These are phyloP conservation scores for Hyphopichia pseudoburtonii DNA, from an alignment of 1,139 yeast species.

Conservation along the genomic window DNA sequence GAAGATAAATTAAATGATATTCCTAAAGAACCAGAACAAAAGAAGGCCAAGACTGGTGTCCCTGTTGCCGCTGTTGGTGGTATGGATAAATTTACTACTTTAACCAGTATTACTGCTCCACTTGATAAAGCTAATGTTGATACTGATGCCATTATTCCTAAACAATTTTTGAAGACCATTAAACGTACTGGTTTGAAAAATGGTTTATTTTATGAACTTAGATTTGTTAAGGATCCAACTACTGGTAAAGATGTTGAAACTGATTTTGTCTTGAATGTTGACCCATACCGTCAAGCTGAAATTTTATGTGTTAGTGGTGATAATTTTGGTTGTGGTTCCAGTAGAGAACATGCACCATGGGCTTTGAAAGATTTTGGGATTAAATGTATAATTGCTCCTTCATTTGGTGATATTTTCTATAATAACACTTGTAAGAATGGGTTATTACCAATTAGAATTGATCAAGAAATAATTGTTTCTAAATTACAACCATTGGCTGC, in stretches of 20 bases:
- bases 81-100: conserved; percentile 71
- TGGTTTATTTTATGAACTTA: conserved; percentile 88
- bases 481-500: conserved; percentile 80
- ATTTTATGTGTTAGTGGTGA: conserved; percentile 91
- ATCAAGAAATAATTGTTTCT: conserved; percentile 66
- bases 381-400: conserved; percentile 92
- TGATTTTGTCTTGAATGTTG: conserved; percentile 83
- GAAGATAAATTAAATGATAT: conserved; percentile 59
- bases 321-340: conserved; percentile 98
- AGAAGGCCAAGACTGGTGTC: conserved; percentile 21
- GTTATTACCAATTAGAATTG: conserved; percentile 82
- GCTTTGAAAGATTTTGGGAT: conserved; percentile 97
- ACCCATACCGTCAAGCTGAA: conserved; percentile 77
- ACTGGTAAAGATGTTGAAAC: conserved; percentile 79
- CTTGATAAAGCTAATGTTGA: conserved; percentile 93
- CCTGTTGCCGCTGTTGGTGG: conserved; percentile 43
- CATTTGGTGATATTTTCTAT: conserved; percentile 97
- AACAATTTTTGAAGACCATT: conserved; percentile 94
- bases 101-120: conserved; percentile 90
- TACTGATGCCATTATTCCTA: conserved; percentile 97
- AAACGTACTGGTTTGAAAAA: conserved; percentile 90
- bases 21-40: conserved; percentile 47
- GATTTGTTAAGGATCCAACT: conserved; percentile 64
- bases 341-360: conserved; percentile 99
- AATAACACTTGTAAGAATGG: conserved; percentile 97